Conservation (phyloP, 345 rosid species). For the Streptanthus diversifolius region DNA sequence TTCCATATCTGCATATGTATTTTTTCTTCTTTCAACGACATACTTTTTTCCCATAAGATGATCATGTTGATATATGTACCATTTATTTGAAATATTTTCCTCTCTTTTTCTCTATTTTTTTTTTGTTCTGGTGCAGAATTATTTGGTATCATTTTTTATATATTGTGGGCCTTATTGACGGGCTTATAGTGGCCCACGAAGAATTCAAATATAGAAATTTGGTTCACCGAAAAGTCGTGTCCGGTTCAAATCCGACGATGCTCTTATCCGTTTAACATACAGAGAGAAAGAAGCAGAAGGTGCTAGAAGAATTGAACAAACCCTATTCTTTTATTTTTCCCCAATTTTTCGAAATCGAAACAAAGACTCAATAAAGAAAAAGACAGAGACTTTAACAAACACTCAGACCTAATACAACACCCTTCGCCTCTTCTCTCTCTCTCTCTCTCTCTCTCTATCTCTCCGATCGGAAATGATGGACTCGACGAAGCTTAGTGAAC, state of each 20-base stretch:
- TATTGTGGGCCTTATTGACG: too few relatives aligned
- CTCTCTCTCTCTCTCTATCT: background rate
- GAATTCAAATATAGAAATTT: too few relatives aligned
- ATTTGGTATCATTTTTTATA: too few relatives aligned
- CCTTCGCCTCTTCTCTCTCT: background rate
- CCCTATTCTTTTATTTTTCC: background rate
- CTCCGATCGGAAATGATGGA: conserved; percentile 34
- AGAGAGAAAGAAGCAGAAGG: conserved; percentile 16
- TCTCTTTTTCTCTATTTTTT: too few relatives aligned
- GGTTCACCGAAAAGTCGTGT: background rate
- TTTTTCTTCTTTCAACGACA: too few relatives aligned
- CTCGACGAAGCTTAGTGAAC: conserved; percentile 46
- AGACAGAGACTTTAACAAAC: conserved; percentile 17
- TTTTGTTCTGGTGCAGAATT: too few relatives aligned
- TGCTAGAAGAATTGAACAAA: conserved; percentile 8
- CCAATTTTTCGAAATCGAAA: conserved; percentile 13
- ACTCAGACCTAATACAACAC: conserved; percentile 7
- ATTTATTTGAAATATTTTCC: too few relatives aligned
- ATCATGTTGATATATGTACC: too few relatives aligned
- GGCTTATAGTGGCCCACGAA: too few relatives aligned
- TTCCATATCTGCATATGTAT: too few relatives aligned
- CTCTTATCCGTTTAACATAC: conserved; percentile 22
- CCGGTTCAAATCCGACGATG: background rate
- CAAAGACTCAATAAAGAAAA: background rate
- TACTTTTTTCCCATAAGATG: too few relatives aligned